Evolutionary conservation across 2,329 filamentous ascomycete species (phyloP), one percentile per base, ranked within the genome.

Genomic region (Drechslerella coelobrocha): DNA sequence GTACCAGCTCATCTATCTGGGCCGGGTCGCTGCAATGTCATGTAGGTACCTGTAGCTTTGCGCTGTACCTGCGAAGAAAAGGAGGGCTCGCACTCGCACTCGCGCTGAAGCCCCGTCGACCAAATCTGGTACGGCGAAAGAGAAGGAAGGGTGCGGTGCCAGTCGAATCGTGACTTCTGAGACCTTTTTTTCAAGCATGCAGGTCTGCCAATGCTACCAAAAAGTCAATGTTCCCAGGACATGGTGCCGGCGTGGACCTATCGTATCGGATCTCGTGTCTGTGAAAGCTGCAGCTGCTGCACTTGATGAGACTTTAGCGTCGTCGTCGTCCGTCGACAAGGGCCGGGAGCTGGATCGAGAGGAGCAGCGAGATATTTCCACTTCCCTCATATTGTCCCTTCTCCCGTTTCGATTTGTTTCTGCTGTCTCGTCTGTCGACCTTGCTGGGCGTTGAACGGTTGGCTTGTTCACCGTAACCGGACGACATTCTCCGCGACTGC

Each of bases 191-290:
- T 57, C 65, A 69, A 56, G 63, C 63, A 57, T 19, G 54, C 34
- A 39, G 5, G 34, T 39, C 34, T 39, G 56, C 63, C 63, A 61
- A 68, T 68, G 63, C 62, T 55, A 55, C 51, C 31, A 29, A 45
- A 47, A 26, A 61, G 34, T 29, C 12, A 29, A 10, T 57, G 21
- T 19, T 14, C 17, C 34, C 34, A 39, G 34, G 34, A 39, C 34
- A 39, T 39, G 34, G 34, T 39, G 34, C 34, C 34, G 65, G 56
- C 65, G 65, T 69, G 65, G 65, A 69, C 65, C 65, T 69, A 50
- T 69, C 51, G 65, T 57, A 69, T 62, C 51, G 57, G 65, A 62
- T 69, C 65, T 69, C 65, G 65, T 69, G 65, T 69, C 65, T 61
- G 34, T 45, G 17, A 37, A 37, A 57, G n/a, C 37, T 37, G 27